phyloP scores from a whole-genome alignment of 805 yeast species.

The Zygosaccharomyces lentus region DNA sequence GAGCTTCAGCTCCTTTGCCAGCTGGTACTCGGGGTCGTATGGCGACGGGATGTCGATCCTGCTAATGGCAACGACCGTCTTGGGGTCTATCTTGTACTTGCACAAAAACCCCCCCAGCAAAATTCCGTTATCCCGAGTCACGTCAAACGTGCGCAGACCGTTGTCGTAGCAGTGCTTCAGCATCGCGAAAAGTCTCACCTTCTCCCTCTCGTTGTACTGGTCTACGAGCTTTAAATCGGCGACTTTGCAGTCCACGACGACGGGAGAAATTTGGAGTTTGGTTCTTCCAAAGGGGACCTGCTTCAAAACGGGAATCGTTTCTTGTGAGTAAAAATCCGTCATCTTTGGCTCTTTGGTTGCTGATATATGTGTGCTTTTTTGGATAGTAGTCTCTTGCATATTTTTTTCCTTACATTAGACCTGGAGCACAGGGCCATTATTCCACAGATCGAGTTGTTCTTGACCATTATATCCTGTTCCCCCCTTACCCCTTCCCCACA shows the following conservation, averaged over 20 bases:
- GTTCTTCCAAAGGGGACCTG: neutral
- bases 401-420: no score
- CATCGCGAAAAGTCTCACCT: neutral
- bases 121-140: neutral
- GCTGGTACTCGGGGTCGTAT: neutral
- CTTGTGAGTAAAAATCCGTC: neutral
- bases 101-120: neutral
- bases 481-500: no score
- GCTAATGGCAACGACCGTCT: neutral
- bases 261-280: neutral
- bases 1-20: neutral
- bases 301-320: neutral
- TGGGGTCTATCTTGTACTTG: neutral
- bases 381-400: no score
- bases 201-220: neutral
- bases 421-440: no score
- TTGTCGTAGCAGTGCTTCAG: constrained; percentile 1
- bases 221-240: neutral
- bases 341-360: no score
- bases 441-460: no score
- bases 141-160: constrained; percentile 3
- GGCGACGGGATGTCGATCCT: neutral
- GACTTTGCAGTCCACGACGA: neutral
- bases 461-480: no score
- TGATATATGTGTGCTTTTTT: no score